A percentile compares a stretch with the other conserved stretches of the same genome.
Evolutionary conservation across 345 rosid species (phyloP).

Genomic region (Eucalyptus shirleyi): DNA sequence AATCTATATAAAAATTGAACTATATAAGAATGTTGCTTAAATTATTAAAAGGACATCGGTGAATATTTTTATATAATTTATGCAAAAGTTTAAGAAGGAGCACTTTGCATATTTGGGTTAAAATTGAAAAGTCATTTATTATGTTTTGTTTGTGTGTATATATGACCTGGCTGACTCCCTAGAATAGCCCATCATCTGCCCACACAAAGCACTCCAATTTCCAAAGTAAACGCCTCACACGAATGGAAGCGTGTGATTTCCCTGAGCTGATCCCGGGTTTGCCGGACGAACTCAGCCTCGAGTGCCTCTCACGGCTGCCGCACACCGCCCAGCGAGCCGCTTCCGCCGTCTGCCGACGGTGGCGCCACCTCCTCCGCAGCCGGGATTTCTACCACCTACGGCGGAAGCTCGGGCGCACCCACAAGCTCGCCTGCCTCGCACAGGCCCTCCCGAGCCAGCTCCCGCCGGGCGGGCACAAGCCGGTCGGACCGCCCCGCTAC

Average conservation of each 20-base stretch:
- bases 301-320: slow-evolving; percentile 25
- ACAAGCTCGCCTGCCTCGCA: slow-evolving; percentile 17
- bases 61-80: no score
- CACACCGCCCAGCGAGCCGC: slow-evolving; percentile 19
- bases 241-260: neutral
- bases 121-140: no score
- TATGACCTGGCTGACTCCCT: neutral
- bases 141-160: no score
- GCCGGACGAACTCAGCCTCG: slow-evolving; percentile 33
- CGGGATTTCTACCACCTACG: slow-evolving; percentile 15
- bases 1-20: no score
- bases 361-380: slow-evolving; percentile 21
- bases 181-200: neutral
- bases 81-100: accelerated
- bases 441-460: slow-evolving; percentile 1
- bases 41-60: neutral
- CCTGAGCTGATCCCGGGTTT: slow-evolving; percentile 19
- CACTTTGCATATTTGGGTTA: no score
- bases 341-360: slow-evolving; percentile 18
- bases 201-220: neutral
- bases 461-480: neutral
- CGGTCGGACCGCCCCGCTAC: neutral
- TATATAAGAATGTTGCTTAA: no score
- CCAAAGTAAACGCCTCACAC: neutral
- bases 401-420: slow-evolving; percentile 6